Percentiles rank a stretch among this genome's conserved stretches.
phyloP scores from a whole-genome alignment of 1,284 basidiomycete species.

The Irpex sp. region DNA sequence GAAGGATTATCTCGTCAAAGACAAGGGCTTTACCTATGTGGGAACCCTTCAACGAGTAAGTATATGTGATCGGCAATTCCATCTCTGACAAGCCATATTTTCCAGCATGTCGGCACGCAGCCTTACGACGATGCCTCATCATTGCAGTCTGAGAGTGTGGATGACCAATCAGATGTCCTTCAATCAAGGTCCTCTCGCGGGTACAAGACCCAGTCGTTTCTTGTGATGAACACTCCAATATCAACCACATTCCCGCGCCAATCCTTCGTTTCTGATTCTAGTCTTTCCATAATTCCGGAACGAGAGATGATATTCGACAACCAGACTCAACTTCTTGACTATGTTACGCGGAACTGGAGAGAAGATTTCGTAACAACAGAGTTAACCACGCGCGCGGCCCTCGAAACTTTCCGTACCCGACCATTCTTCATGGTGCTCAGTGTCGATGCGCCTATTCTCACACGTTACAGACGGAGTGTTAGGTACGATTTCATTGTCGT shows the following conservation, averaged over 20 bases:
- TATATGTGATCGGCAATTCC: not conserved
- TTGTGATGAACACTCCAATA: constrained; percentile 25
- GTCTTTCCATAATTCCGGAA: not conserved
- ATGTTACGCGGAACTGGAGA: constrained; percentile 84
- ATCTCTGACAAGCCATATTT: not conserved
- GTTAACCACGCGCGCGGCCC: constrained; percentile 53
- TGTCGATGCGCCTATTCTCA: constrained; percentile 81
- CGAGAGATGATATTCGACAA: constrained; percentile 41
- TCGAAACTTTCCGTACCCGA: constrained; percentile 76
- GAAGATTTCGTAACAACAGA: constrained; percentile 80
- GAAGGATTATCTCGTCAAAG: constrained; percentile 63
- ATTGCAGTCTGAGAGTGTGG: not conserved
- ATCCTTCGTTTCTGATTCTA: constrained; percentile 6
- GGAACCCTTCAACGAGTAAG: not conserved
- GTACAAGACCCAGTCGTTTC: constrained; percentile 22
- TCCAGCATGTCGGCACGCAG: not conserved
- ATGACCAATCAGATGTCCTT: not conserved
- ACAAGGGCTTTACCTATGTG: constrained; percentile 42
- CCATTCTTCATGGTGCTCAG: constrained; percentile 89
- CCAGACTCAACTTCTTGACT: constrained; percentile 61
- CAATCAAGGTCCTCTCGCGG: not conserved
- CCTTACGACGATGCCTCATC: not conserved
- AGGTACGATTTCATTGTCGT: constrained; percentile 35
- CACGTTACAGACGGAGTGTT: constrained; percentile 50
- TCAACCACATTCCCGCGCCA: constrained; percentile 17